phyloP scores from a whole-genome alignment of 352 stramenopile genomes.

The Globisporangium polare region DNA sequence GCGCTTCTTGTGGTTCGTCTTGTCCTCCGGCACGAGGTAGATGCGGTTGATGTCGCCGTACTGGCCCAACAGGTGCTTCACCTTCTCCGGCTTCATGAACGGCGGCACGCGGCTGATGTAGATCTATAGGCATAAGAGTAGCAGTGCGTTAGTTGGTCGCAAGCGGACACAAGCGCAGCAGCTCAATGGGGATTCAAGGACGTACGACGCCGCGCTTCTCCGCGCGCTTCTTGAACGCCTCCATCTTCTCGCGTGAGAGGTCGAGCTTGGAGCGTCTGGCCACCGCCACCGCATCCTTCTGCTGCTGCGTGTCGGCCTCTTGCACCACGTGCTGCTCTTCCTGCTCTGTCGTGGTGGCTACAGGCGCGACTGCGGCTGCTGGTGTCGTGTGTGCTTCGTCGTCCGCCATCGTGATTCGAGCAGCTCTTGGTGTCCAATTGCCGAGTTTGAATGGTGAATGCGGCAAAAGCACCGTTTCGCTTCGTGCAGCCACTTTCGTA shows the following conservation, averaged over 20 bases:
- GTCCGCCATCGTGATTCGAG: constrained; percentile 3
- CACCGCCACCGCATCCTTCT: neutral
- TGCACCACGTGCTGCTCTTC: neutral
- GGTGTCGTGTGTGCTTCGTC: neutral
- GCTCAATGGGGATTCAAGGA: neutral
- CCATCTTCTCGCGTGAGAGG: constrained; percentile 32
- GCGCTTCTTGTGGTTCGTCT: constrained; percentile 87
- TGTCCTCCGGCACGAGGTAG: constrained; percentile 97
- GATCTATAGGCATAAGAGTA: constrained; percentile 24
- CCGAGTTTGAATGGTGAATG: constrained; percentile 10
- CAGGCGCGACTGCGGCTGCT: neutral
- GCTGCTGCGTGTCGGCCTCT: neutral
- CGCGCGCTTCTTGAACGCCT: constrained; percentile 48
- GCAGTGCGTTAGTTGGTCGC: neutral
- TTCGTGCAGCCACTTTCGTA: neutral
- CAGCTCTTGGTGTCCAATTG: neutral
- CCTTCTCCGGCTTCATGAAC: constrained; percentile 96
- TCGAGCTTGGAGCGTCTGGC: constrained; percentile 11
- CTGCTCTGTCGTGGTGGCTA: neutral
- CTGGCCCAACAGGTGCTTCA: constrained; percentile 90
- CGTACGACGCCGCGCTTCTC: constrained; percentile 46
- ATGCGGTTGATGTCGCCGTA: constrained; percentile 93
- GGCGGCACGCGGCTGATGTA: constrained; percentile 96
- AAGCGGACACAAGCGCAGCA: neutral
- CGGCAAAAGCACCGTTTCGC: constrained; percentile 5